These are phyloP conservation scores for Linnemannia zychae DNA, from an alignment of 192 early-diverging fungal species.

Conservation along the genomic window DNA sequence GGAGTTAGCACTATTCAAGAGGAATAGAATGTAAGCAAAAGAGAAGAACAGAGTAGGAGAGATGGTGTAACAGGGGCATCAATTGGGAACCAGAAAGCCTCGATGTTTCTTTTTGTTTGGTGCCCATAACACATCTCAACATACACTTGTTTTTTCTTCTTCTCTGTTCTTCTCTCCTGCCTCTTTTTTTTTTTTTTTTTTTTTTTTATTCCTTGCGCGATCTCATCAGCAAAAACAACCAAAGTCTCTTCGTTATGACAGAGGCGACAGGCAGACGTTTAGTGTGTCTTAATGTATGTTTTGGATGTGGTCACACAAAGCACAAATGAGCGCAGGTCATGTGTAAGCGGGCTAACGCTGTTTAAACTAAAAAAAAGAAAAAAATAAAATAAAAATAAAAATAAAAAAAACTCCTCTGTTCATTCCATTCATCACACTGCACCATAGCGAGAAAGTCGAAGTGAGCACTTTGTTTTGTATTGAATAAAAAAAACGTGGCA, in stretches of 20 bases:
- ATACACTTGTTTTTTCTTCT: not conserved
- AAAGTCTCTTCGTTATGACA: not conserved
- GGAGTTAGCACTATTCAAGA: no score
- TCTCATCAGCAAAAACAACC: not conserved
- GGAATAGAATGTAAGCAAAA: not conserved
- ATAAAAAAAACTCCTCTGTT: no score
- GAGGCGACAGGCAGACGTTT: not conserved
- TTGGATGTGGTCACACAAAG: not conserved
- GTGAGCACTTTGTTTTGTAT: not conserved
- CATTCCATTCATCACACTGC: not conserved
- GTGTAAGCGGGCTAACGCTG: not conserved
- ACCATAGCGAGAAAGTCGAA: not conserved
- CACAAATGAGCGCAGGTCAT: conserved; percentile 4
- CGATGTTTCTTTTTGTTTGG: not conserved
- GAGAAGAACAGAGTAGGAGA: not conserved
- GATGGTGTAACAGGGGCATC: not conserved
- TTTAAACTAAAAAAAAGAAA: not conserved
- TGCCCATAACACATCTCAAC: not conserved
- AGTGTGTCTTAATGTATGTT: not conserved
- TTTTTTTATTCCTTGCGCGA: not conserved
- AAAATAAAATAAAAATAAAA: no score
- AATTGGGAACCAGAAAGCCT: not conserved
- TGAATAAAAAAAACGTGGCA: conserved; percentile 2
- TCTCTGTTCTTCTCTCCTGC: not conserved
- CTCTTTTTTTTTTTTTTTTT: not conserved